Conservation (phyloP, 2,329 filamentous ascomycete genomes). For the Colletotrichum acutatum region DNA sequence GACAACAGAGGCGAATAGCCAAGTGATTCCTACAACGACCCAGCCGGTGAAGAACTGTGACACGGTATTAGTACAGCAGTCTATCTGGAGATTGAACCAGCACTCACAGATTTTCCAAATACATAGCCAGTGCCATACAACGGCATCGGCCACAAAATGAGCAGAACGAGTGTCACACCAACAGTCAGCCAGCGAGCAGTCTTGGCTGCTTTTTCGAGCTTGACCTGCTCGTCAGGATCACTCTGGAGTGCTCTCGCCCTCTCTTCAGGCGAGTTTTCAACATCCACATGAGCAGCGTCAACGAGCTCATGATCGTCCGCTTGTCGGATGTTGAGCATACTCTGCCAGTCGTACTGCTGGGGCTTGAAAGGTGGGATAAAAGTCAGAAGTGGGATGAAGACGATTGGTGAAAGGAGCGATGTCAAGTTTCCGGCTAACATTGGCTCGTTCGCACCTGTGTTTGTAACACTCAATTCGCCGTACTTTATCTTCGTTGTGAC, state of each 20-base stretch:
- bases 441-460: conserved; percentile 80
- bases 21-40: conserved; percentile 77
- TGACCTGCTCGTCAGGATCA: conserved; percentile 48
- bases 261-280: conserved; percentile 70
- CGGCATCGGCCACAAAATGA: conserved; percentile 45
- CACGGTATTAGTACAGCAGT: background rate
- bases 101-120: conserved; percentile 38
- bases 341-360: conserved; percentile 81
- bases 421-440: conserved; percentile 86
- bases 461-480: conserved; percentile 71
- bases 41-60: conserved; percentile 78
- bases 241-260: conserved; percentile 28
- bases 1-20: conserved; percentile 64
- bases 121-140: conserved; percentile 44
- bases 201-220: conserved; percentile 59
- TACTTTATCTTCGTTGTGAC: conserved; percentile 78
- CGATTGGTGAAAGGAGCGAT: conserved; percentile 75
- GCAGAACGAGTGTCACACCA: conserved; percentile 65
- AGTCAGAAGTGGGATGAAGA: conserved; percentile 78
- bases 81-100: background rate
- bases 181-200: conserved; percentile 62
- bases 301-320: conserved; percentile 79
- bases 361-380: conserved; percentile 53
- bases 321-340: conserved; percentile 78
- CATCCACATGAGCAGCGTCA: conserved; percentile 69